Percentiles rank a stretch among this genome's conserved stretches.
Conservation (phyloP, 768 basidiomycete genomes). For the Asterophora parasitica region DNA sequence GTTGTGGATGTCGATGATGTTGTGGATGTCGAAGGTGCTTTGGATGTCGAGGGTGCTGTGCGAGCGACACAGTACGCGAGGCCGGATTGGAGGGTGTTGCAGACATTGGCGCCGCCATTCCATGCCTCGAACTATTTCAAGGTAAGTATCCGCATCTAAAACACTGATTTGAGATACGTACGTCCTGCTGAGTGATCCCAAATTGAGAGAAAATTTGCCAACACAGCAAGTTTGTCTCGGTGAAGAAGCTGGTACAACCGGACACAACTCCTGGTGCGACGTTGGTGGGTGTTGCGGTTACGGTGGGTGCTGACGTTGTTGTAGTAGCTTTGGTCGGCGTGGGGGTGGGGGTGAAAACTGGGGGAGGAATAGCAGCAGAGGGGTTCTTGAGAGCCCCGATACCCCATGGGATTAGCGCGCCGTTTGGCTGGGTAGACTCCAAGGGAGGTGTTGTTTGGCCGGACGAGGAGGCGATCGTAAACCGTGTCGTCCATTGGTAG, state of each 20-base stretch:
- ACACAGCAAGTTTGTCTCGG: conserved; percentile 8
- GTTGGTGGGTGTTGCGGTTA: neutral
- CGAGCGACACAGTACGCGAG: conserved; percentile 6
- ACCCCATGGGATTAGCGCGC: conserved; percentile 62
- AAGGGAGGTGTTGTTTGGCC: conserved; percentile 44
- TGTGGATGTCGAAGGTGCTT: too few species aligned
- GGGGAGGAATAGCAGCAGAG: conserved; percentile 32
- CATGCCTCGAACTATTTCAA: conserved; percentile 7
- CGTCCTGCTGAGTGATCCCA: conserved; percentile 1
- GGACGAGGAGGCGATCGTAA: conserved; percentile 55
- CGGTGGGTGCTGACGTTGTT: neutral
- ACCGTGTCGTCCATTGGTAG: conserved; percentile 70
- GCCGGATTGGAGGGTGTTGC: conserved; percentile 4
- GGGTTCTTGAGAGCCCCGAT: conserved; percentile 50
- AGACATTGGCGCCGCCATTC: conserved; percentile 8
- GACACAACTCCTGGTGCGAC: conserved; percentile 2
- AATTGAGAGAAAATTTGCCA: conserved; percentile 1
- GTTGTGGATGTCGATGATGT: too few species aligned
- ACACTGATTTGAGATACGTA: neutral
- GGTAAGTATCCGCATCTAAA: neutral
- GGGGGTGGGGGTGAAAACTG: conserved; percentile 12
- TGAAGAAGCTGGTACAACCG: conserved; percentile 7
- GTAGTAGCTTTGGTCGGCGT: neutral
- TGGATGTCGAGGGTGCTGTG: too few species aligned
- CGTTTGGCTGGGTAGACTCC: conserved; percentile 47